These are phyloP conservation scores for Purpureocillium lavendulum DNA, from an alignment of 2,329 filamentous ascomycete species.

Conservation along the genomic window DNA sequence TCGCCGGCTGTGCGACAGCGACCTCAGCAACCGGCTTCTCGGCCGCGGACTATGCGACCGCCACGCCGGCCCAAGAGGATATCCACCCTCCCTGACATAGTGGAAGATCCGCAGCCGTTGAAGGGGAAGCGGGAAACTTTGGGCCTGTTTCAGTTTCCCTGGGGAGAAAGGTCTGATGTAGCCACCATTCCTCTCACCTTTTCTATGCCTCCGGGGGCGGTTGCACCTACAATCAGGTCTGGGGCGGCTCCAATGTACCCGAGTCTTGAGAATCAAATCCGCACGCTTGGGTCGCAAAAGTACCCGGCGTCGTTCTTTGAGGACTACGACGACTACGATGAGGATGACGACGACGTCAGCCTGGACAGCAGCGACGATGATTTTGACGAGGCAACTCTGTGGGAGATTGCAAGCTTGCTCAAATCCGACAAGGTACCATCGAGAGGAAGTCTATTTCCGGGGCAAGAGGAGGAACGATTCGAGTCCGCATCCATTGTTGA, in stretches of 20 bases:
- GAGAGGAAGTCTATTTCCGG: constrained; percentile 39
- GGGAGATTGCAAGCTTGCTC: constrained; percentile 55
- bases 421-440: constrained; percentile 43
- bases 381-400: constrained; percentile 54
- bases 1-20: too few relatives aligned
- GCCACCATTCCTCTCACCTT: constrained; percentile 27
- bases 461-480: constrained; percentile 11
- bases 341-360: constrained; percentile 9
- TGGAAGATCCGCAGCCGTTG: constrained; percentile 53
- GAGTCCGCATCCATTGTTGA: background rate
- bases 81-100: constrained; percentile 53
- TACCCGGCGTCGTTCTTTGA: constrained; percentile 50
- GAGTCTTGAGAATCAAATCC: constrained; percentile 4
- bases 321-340: constrained; percentile 47
- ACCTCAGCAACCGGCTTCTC: constrained; percentile 19
- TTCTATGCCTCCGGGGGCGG: constrained; percentile 16
- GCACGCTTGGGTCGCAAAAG: constrained; percentile 16
- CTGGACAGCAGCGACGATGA: constrained; percentile 33
- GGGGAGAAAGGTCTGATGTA: constrained; percentile 54
- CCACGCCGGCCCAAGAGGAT: constrained; percentile 46
- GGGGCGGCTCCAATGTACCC: constrained; percentile 3
- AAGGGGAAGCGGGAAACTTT: constrained; percentile 50
- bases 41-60: constrained; percentile 43
- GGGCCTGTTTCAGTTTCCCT: constrained; percentile 58
- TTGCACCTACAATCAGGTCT: constrained; percentile 22